Conservation (phyloP, 1,139 yeast species). For the Kurtzmaniella quercitrusa region DNA sequence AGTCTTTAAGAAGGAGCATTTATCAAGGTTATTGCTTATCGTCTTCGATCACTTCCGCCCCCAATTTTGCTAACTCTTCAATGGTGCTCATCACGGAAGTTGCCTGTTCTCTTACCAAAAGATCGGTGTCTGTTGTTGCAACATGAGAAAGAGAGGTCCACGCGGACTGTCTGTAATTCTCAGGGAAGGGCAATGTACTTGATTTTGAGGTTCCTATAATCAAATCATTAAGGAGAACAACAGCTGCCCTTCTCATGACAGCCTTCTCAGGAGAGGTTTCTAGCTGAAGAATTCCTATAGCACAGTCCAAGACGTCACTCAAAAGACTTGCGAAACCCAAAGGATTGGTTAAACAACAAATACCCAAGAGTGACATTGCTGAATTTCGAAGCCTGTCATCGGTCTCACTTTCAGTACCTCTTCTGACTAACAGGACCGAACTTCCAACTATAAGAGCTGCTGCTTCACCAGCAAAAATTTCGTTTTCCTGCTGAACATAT, state of each 20-base stretch:
- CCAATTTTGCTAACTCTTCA: conserved; percentile 27
- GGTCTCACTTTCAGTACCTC: conserved; percentile 19
- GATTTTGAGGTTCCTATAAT: conserved; percentile 42
- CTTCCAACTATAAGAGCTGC: conserved; percentile 26
- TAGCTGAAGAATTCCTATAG: conserved; percentile 65
- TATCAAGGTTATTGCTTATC: neutral
- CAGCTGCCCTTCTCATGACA: conserved; percentile 70
- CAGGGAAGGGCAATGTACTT: conserved; percentile 48
- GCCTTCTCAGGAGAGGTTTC: conserved; percentile 45
- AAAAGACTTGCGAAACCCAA: conserved; percentile 46
- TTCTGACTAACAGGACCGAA: conserved; percentile 37
- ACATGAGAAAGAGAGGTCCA: conserved; percentile 41
- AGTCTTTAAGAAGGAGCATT: neutral
- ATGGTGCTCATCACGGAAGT: conserved; percentile 39
- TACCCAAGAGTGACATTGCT: conserved; percentile 76
- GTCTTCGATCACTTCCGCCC: conserved; percentile 7
- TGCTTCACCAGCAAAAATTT: conserved; percentile 40
- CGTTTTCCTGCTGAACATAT: conserved; percentile 48
- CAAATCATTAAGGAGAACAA: conserved; percentile 65
- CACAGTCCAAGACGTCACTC: conserved; percentile 64
- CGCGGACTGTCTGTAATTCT: conserved; percentile 40
- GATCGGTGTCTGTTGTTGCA: conserved; percentile 48
- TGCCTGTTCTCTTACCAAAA: conserved; percentile 59
- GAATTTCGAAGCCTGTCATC: conserved; percentile 78
- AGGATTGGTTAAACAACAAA: conserved; percentile 58